Conservation (phyloP, 768 basidiomycete species). For the Leccinum variicolor region DNA sequence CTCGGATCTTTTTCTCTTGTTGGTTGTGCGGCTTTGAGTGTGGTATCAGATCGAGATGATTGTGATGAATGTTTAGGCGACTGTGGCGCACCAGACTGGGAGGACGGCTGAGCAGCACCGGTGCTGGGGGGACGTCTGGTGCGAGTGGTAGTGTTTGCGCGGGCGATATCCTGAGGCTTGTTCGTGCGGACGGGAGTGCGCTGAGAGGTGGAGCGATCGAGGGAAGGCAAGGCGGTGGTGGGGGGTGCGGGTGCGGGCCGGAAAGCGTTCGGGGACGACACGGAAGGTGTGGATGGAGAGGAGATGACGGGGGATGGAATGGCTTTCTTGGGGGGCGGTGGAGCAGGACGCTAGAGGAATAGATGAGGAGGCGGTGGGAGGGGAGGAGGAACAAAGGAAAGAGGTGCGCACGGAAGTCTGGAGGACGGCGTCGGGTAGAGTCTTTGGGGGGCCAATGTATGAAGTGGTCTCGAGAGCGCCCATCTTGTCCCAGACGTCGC, state of each 20-base stretch:
- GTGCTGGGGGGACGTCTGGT: constrained; percentile 53
- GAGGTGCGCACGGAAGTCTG: constrained; percentile 50
- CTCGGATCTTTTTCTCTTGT: constrained; percentile 39
- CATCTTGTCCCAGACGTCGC: constrained; percentile 85
- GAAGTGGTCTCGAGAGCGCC: constrained; percentile 46
- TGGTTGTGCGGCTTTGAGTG: constrained; percentile 39
- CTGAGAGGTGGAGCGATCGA: constrained; percentile 88
- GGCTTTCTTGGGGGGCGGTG: constrained; percentile 42
- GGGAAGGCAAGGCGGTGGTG: constrained; percentile 54
- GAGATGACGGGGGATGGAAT: constrained; percentile 25
- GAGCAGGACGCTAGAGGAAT: constrained; percentile 34
- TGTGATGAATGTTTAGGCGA: constrained; percentile 50
- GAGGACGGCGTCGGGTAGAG: constrained; percentile 45
- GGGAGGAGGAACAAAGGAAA: not conserved
- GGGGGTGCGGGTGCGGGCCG: constrained; percentile 79
- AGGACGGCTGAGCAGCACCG: constrained; percentile 26
- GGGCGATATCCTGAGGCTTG: constrained; percentile 47
- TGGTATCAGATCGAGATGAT: constrained; percentile 57
- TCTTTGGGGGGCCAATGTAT: constrained; percentile 25
- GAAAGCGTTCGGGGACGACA: constrained; percentile 46
- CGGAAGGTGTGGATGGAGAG: constrained; percentile 29
- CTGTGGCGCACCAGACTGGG: constrained; percentile 32
- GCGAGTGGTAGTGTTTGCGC: constrained; percentile 69
- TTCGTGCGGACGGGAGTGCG: constrained; percentile 58
- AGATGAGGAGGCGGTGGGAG: not conserved